Conservation (phyloP, 305 asterid genomes). For the Fraxinus latifolia region DNA sequence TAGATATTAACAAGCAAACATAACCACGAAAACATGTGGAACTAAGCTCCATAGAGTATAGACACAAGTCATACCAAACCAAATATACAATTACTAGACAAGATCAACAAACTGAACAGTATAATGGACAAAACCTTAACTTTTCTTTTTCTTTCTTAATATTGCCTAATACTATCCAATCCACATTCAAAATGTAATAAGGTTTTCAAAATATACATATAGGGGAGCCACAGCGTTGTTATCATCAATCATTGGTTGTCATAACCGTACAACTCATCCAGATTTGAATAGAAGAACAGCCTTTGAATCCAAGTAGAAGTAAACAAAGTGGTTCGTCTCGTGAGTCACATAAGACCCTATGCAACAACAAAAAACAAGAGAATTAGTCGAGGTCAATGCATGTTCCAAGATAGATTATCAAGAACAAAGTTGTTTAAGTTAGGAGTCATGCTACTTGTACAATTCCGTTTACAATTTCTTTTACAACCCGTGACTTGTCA, state of each 20-base stretch:
- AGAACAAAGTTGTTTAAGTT: background rate
- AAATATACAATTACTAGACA: conserved; percentile 1
- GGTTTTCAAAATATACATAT: conserved; percentile 52
- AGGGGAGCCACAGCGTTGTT: conserved; percentile 25
- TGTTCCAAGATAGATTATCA: conserved; percentile 3
- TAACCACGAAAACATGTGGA: background rate
- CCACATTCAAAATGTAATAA: conserved; percentile 25
- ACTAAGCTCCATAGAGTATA: background rate
- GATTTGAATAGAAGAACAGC: conserved; percentile 95
- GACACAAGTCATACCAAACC: background rate
- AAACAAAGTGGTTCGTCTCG: conserved; percentile 97
- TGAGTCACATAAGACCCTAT: conserved; percentile 98
- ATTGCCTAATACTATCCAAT: background rate
- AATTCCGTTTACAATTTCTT: no score
- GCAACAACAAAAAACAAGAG: conserved; percentile 17
- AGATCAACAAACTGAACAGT: background rate
- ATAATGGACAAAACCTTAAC: background rate
- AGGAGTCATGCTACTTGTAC: no score
- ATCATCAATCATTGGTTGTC: conserved; percentile 13
- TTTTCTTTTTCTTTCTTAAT: background rate
- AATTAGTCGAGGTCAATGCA: conserved; percentile 5
- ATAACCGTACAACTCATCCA: conserved; percentile 53
- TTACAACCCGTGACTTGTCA: no score
- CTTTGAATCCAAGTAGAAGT: conserved; percentile 95
- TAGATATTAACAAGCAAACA: background rate